Conservation (phyloP, 176 grass and related monocot genomes). For the Zizania latifolia region DNA sequence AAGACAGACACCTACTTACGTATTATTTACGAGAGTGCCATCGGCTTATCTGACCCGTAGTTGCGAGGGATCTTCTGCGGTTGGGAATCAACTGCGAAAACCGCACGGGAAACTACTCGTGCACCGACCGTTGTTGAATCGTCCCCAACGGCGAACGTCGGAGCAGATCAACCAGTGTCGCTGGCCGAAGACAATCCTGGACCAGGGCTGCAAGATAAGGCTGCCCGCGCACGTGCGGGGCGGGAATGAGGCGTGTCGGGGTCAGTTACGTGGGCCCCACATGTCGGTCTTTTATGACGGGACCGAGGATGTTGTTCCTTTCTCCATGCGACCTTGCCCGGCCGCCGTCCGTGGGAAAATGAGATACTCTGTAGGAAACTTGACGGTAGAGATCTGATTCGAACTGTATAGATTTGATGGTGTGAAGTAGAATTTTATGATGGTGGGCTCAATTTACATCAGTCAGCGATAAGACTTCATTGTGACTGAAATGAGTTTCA, state of each 20-base stretch:
- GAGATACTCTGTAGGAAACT: too few species aligned
- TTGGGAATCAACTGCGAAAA: not conserved
- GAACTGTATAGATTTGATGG: too few species aligned
- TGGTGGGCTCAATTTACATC: too few species aligned
- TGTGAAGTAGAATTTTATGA: too few species aligned
- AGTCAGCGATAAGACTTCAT: too few species aligned
- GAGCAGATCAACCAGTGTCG: too few species aligned
- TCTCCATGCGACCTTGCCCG: not conserved
- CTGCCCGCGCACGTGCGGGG: conserved; percentile 47
- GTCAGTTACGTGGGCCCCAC: not conserved
- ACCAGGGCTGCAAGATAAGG: not conserved
- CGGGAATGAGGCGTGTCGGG: conserved; percentile 14
- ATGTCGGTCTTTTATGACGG: conserved; percentile 29
- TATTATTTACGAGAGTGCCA: conserved; percentile 13
- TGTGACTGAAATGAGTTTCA: too few species aligned
- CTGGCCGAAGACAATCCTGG: conserved; percentile 17
- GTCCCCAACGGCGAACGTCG: too few species aligned
- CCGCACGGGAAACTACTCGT: too few species aligned
- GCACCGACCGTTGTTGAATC: too few species aligned
- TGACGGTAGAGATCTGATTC: too few species aligned
- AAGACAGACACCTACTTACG: not conserved
- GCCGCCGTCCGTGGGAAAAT: not conserved
- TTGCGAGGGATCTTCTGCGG: conserved; percentile 41
- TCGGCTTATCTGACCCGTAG: too few species aligned
- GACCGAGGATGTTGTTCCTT: not conserved